Percentiles rank a stretch among this genome's conserved stretches.
Evolutionary conservation across 2,329 filamentous ascomycete genomes (phyloP).

Genomic region (Penicillium sp.): DNA sequence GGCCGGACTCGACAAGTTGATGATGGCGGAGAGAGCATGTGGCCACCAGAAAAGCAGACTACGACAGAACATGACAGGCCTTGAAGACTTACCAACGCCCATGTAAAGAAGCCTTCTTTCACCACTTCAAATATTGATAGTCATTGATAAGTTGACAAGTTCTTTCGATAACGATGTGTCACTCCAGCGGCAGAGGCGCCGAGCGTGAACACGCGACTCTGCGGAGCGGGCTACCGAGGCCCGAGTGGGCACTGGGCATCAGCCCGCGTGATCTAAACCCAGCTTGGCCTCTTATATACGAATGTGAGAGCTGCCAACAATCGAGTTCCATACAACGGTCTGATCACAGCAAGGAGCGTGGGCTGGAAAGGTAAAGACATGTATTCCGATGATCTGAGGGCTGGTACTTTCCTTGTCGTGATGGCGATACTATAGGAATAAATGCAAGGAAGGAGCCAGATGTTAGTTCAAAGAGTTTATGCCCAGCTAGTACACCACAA

Average conservation of each 20-base stretch:
- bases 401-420: background rate
- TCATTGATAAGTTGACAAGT: too few relatives aligned
- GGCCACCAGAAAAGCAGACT: background rate
- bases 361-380: too few relatives aligned
- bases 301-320: background rate
- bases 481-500: background rate
- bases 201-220: slow-evolving; percentile 16
- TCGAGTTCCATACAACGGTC: background rate
- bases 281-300: slow-evolving; percentile 4
- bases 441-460: background rate
- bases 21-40: background rate
- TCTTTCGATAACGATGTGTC: background rate
- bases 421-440: background rate
- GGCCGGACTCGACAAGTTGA: background rate
- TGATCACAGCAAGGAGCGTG: background rate
- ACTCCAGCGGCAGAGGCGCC: background rate
- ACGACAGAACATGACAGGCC: background rate
- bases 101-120: background rate
- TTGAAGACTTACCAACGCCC: background rate
- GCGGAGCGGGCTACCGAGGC: slow-evolving; percentile 15
- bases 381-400: too few relatives aligned
- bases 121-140: background rate
- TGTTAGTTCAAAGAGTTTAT: background rate
- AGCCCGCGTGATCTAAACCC: slow-evolving; percentile 14
- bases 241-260: slow-evolving; percentile 7